Evolutionary conservation across 495 filamentous ascomycete genomes (phyloP), one percentile per base, ranked within the genome.

Genomic region (Rhizodiscina lignyota): DNA sequence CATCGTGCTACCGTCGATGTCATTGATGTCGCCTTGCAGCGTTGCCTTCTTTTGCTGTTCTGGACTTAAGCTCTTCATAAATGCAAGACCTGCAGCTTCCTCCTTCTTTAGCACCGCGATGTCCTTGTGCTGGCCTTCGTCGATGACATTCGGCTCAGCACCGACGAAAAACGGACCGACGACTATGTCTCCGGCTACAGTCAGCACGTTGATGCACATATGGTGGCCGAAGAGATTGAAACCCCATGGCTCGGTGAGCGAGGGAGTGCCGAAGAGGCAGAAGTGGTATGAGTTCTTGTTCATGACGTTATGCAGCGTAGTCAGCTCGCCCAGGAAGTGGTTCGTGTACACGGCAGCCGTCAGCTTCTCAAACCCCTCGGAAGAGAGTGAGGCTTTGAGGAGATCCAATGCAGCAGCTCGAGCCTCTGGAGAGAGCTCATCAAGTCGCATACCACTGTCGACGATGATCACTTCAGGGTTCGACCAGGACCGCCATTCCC

Each of bases 251-350:
- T 51, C 27, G 8, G 50, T 43, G 3, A 52, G 44, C 1, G 65
- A 70, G 2, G 75, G 72, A 1, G 41, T 44, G 15, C 61, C 59
- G 51, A 79, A 78, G 44, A 83, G 54, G 24, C 61, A 61, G 50
- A 83, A 77, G 56, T 83, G 82, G 62, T 83, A 85, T 30, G 68
- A 74, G 55, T 70, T 62, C 49, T 79, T 68, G 57, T 82, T 83
- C 61, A 79, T 72, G 21, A 85, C 67, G 12, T 52, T 50, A 0
- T 65, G 62, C 4, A 69, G 66, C 21, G 64, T 46, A 20, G 75
- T 70, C 5, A 85, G 60, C 31, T 78, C 65, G 38, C 79, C 79
- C 2, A 85, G 67, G 61, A 83, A 85, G 42, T 73, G 70, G 58
- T 85, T 85, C 52, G 78, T 79, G 48, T 72, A 69, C 72, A 81